Base-by-base conservation (phyloP, 1,139 yeast genomes). In the Trichomonascaceae sp. region DNA sequence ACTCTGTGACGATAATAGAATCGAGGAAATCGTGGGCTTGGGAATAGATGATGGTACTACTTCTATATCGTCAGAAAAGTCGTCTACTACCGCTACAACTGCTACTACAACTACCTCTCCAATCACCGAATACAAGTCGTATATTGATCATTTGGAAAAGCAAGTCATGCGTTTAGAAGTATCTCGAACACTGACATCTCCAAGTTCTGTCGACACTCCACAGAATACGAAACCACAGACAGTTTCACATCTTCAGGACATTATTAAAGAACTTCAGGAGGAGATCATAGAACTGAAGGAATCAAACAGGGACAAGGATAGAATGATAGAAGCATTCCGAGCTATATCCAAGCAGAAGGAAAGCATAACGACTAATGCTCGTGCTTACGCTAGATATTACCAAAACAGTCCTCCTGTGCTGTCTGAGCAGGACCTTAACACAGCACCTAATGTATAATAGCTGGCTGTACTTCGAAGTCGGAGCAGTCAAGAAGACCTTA, bases 271-370 rank as follows among this genome's bases (percentile, higher is more conserved):
- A 45, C 85, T 85, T 61, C 84, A 80, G 58, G 90, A 83, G 52
- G 95, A 87, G 66, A 81, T 89, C 10, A 66, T 73, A 50, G 88
- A 83, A 54, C 73, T 90, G 61, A 79, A 79, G 62, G 85, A 81
- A 57, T 75, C 79, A 51, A 69, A 87, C 52, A 77, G 79, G 53
- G 80, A 81, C 61, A 90, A 89, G 67, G 96, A 89, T 61, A 84
- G 84, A 51, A 83, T 90, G 58, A 87, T 90, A 43, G 52, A 50
- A 19, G 52, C 48, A 15, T 51, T 51, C 48, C 47, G 51, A 20
- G 45, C 49, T 1, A 45, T 46, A 2, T 36, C 45, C 18, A 46
- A 51, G 48, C 50, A 51, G 22, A 47, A 47, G 27, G 47, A 50
- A 20, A 45, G 36, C 30, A 20, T 45, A 24, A 18, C 49, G 9